Evolutionary conservation across 164 flowering plant genomes (phyloP).

Genomic region (Protea cynaroides): DNA sequence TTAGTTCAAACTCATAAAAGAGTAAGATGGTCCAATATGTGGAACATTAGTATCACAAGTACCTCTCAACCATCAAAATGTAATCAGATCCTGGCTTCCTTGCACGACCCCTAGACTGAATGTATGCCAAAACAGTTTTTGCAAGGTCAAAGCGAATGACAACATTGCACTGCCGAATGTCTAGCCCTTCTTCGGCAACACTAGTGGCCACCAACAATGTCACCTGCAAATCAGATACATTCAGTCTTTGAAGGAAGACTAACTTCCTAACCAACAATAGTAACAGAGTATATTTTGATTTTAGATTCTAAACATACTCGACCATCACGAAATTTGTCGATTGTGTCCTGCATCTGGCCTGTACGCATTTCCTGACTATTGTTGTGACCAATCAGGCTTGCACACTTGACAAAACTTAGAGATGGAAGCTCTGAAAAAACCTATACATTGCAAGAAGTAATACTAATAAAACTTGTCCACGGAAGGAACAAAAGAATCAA

Average conservation of each 20-base stretch:
- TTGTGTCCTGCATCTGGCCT: constrained; percentile 94
- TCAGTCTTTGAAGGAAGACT: neutral
- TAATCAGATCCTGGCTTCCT: constrained; percentile 99
- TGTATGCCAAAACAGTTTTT: constrained; percentile 96
- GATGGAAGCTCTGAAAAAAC: constrained; percentile 96
- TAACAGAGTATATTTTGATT: neutral
- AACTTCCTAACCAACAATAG: neutral
- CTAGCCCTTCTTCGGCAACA: constrained; percentile 99
- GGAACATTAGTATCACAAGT: constrained; percentile 9
- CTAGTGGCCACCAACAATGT: constrained; percentile 96
- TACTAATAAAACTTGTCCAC: constrained; percentile 1
- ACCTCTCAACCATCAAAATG: constrained; percentile 99
- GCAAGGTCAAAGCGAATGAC: constrained; percentile 99
- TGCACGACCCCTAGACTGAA: constrained; percentile 98
- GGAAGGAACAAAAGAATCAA: neutral
- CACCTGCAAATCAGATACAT: constrained; percentile 38
- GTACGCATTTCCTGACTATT: constrained; percentile 97
- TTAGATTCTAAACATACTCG: constrained; percentile 51
- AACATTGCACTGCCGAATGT: constrained; percentile 98
- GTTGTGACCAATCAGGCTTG: constrained; percentile 97
- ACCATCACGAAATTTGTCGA: constrained; percentile 89
- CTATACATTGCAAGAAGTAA: constrained; percentile 36
- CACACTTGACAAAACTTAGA: constrained; percentile 72
- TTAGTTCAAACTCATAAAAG: neutral
- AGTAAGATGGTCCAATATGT: neutral